Conservation (phyloP, 306 rosid species). For the Albizia julibrissin region DNA sequence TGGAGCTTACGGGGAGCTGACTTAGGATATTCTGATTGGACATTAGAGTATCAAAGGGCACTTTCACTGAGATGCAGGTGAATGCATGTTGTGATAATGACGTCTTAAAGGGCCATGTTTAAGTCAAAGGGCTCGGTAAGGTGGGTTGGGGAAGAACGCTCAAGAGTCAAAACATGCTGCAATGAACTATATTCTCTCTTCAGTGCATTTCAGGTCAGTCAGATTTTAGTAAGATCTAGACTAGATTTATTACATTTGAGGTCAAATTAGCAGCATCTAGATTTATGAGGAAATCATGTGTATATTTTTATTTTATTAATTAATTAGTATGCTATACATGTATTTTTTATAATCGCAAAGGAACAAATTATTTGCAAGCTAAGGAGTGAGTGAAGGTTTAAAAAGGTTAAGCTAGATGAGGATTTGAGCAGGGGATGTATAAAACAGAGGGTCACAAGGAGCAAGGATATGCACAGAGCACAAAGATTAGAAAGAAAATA, state of each 20-base stretch:
- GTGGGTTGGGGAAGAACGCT: not conserved
- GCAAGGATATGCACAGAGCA: not conserved
- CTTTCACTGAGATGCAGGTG: not conserved
- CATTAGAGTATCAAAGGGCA: not conserved
- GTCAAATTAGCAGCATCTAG: not conserved
- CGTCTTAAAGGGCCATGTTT: not conserved
- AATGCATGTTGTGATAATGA: not conserved
- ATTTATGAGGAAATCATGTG: not conserved
- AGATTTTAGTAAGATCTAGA: too few relatives aligned
- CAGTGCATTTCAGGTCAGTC: not conserved
- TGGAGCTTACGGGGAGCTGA: not conserved
- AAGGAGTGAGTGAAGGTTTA: too few relatives aligned
- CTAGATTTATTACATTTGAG: not conserved
- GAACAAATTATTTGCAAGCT: not conserved
- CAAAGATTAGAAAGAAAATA: not conserved
- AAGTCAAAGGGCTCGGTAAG: not conserved
- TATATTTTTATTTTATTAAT: not conserved
- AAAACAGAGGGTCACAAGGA: not conserved
- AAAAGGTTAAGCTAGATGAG: not conserved
- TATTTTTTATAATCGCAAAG: not conserved
- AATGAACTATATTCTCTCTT: not conserved
- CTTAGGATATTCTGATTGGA: not conserved
- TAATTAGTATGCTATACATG: not conserved
- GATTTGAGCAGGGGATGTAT: not conserved
- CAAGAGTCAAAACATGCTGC: not conserved